Conservation (phyloP, 768 basidiomycete species). For the Panaeolus papilionaceus region DNA sequence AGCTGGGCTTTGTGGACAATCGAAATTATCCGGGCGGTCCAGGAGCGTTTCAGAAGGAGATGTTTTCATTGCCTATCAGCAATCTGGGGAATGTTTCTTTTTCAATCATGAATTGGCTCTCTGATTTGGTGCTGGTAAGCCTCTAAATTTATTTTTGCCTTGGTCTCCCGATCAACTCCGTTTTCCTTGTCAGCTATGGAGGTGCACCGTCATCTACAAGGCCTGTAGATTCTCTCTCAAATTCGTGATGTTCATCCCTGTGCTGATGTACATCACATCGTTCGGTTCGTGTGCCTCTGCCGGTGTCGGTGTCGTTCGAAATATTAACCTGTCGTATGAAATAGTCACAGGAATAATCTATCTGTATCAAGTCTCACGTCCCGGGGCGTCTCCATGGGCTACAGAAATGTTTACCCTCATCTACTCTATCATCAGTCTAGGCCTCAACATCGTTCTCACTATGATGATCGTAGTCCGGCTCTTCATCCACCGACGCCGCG, state of each 20-base stretch:
- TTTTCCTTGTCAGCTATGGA: slow-evolving; percentile 23
- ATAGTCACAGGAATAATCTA: slow-evolving; percentile 20
- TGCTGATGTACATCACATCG: slow-evolving; percentile 18
- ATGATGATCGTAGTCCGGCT: slow-evolving; percentile 28
- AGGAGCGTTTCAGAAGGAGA: slow-evolving; percentile 14
- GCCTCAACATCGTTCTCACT: slow-evolving; percentile 24
- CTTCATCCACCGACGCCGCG: slow-evolving; percentile 21
- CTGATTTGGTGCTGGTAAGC: slow-evolving; percentile 26
- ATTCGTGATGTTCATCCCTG: slow-evolving; percentile 18
- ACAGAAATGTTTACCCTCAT: slow-evolving; percentile 11
- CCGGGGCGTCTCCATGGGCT: slow-evolving; percentile 13
- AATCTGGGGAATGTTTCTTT: slow-evolving; percentile 22
- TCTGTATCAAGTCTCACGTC: slow-evolving; percentile 15
- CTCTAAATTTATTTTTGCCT: neutral
- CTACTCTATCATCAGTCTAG: slow-evolving; percentile 18
- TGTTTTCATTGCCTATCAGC: slow-evolving; percentile 23
- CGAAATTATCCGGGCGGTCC: slow-evolving; percentile 25
- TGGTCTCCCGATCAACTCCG: neutral
- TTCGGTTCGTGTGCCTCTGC: slow-evolving; percentile 16
- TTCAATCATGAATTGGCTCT: slow-evolving; percentile 26
- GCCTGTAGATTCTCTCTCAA: slow-evolving; percentile 18
- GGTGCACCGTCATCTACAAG: slow-evolving; percentile 27
- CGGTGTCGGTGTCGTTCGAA: neutral
- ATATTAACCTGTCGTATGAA: neutral
- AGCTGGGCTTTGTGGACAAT: slow-evolving; percentile 22